Percentiles rank a stretch among this genome's conserved stretches.
These are phyloP conservation scores for Gossypium mustelinum DNA, from an alignment of 345 rosid species.

Conservation along the genomic window DNA sequence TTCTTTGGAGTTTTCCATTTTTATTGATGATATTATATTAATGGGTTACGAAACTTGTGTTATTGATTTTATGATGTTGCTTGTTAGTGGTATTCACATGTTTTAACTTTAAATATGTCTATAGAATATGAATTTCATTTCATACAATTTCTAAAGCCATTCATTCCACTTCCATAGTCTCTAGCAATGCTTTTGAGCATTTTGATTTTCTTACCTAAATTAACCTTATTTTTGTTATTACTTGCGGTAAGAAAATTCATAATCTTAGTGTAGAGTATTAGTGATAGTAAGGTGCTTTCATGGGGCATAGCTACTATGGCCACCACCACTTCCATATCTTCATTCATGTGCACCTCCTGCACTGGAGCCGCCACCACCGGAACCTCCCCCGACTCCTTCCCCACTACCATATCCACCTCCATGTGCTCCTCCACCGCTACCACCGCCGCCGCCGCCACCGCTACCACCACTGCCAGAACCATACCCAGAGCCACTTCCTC, in stretches of 20 bases:
- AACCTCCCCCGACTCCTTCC: neutral
- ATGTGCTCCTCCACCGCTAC: constrained; percentile 21
- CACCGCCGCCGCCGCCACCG: constrained; percentile 15
- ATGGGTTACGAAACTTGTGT: no score
- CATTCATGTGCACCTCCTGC: constrained; percentile 15
- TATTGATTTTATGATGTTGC: no score
- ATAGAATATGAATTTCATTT: neutral
- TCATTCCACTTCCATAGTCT: neutral
- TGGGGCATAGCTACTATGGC: neutral
- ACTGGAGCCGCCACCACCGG: constrained; percentile 11
- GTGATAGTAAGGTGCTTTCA: neutral
- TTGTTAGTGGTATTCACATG: no score
- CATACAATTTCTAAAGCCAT: neutral
- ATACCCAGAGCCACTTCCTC: no score
- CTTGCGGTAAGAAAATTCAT: neutral
- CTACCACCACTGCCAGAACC: constrained; percentile 9
- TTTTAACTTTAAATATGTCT: no score
- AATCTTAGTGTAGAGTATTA: neutral
- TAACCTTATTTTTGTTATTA: neutral
- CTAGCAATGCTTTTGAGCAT: neutral
- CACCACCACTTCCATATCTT: neutral
- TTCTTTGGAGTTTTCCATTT: no score
- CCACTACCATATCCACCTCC: constrained; percentile 21
- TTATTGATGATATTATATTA: no score
- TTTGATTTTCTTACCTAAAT: neutral